Evolutionary conservation across 306 rosid species (phyloP).

Genomic region (Erythrophleum fordii): DNA sequence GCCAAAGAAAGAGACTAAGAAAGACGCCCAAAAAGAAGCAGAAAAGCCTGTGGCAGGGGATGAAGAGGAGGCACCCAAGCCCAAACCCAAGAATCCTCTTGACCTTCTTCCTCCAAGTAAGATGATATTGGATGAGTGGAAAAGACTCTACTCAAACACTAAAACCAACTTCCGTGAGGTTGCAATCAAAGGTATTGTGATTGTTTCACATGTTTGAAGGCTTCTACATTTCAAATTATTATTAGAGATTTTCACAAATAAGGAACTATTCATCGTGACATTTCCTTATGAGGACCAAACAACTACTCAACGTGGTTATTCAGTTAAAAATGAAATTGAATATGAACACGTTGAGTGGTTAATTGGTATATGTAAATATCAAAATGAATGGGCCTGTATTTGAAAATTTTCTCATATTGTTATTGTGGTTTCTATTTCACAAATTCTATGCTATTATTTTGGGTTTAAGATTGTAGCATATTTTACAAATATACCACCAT

Average conservation of each 20-base stretch:
- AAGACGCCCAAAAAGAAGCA: conserved; percentile 49
- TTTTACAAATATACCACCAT: background rate
- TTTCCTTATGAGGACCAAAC: background rate
- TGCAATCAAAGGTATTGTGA: conserved; percentile 75
- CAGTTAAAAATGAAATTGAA: background rate
- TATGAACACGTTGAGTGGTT: background rate
- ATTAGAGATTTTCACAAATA: background rate
- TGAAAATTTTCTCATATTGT: background rate
- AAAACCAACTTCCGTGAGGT: conserved; percentile 96
- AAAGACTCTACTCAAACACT: conserved; percentile 88
- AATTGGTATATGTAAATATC: background rate
- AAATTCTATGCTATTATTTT: background rate
- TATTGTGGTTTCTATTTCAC: background rate
- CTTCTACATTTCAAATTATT: background rate
- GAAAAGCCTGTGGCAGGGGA: conserved; percentile 56
- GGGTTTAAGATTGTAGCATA: background rate
- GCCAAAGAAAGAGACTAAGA: conserved; percentile 65
- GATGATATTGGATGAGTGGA: conserved; percentile 95
- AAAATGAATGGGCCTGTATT: background rate
- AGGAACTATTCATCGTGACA: background rate
- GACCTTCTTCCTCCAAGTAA: conserved; percentile 89
- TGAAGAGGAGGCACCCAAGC: conserved; percentile 88
- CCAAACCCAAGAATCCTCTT: conserved; percentile 85
- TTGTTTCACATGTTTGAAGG: background rate
- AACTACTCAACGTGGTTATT: background rate